Percentiles rank a stretch among this genome's conserved stretches.
These are phyloP conservation scores for Barnettozyma vustinii DNA, from an alignment of 805 yeast genomes.

Conservation along the genomic window DNA sequence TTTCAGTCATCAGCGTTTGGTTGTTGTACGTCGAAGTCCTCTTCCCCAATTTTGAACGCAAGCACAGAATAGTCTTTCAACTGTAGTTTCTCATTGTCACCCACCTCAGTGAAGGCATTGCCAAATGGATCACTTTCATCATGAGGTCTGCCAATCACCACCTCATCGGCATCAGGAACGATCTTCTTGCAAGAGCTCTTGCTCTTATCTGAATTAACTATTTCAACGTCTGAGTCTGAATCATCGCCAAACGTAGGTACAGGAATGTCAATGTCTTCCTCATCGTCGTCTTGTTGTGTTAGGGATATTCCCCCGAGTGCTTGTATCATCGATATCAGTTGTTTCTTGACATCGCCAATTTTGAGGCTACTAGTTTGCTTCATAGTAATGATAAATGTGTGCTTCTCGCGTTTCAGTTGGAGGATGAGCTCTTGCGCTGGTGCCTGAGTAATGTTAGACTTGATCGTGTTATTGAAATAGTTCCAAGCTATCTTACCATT, in stretches of 20 bases:
- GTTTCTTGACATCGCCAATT: slow-evolving; percentile 23
- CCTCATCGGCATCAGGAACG: slow-evolving; percentile 12
- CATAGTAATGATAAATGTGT: slow-evolving; percentile 27
- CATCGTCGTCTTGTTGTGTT: slow-evolving; percentile 13
- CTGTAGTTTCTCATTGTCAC: slow-evolving; percentile 9
- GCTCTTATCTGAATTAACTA: slow-evolving; percentile 5
- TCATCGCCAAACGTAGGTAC: slow-evolving; percentile 31
- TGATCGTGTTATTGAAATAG: too few relatives aligned
- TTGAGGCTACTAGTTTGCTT: slow-evolving; percentile 15
- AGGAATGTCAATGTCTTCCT: slow-evolving; percentile 31
- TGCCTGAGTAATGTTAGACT: not conserved
- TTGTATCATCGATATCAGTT: slow-evolving; percentile 36
- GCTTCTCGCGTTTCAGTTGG: slow-evolving; percentile 31
- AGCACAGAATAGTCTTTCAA: slow-evolving; percentile 14
- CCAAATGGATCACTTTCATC: slow-evolving; percentile 17
- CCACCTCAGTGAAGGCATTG: slow-evolving; percentile 18
- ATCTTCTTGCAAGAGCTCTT: slow-evolving; percentile 4
- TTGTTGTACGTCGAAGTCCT: slow-evolving; percentile 14
- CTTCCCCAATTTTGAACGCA: slow-evolving; percentile 19
- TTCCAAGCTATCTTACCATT: not conserved
- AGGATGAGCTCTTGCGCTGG: not conserved
- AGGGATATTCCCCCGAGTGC: slow-evolving; percentile 43
- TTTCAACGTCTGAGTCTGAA: slow-evolving; percentile 26
- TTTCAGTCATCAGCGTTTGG: slow-evolving; percentile 15
- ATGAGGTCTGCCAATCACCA: slow-evolving; percentile 17